Evolutionary conservation across 2,329 filamentous ascomycete species (phyloP).

Genomic region (Didymella sp.): DNA sequence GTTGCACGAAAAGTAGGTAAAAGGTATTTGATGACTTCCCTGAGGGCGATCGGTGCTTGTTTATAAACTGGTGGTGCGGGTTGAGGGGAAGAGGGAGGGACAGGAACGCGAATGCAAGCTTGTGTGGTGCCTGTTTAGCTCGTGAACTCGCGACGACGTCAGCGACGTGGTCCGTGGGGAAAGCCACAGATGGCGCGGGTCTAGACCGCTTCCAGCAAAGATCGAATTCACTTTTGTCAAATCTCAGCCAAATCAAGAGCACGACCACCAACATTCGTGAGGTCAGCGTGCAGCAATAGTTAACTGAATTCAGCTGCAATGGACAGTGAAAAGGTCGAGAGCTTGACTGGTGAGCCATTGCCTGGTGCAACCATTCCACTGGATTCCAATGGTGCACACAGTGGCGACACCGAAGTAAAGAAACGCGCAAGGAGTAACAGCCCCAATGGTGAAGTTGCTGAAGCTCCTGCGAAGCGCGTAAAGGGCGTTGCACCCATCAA

Average conservation of each 20-base stretch:
- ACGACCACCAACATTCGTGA: slow-evolving; percentile 9
- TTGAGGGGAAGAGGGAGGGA: slow-evolving; percentile 26
- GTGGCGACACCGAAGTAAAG: slow-evolving; percentile 37
- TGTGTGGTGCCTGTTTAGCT: slow-evolving; percentile 36
- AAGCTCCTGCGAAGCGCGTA: slow-evolving; percentile 39
- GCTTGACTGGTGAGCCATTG: slow-evolving; percentile 17
- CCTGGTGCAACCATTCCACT: slow-evolving; percentile 21
- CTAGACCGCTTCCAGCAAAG: slow-evolving; percentile 29
- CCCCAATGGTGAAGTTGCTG: slow-evolving; percentile 44
- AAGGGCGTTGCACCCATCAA: slow-evolving; percentile 74
- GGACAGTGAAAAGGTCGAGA: slow-evolving; percentile 23
- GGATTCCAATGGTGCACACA: slow-evolving; percentile 28
- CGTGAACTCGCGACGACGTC: slow-evolving; percentile 25
- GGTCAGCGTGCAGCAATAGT: slow-evolving; percentile 13
- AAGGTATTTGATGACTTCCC: slow-evolving; percentile 2
- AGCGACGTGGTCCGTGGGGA: neutral
- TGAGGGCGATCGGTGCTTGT: slow-evolving; percentile 14
- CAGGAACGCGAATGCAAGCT: slow-evolving; percentile 28
- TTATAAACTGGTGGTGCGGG: slow-evolving; percentile 20
- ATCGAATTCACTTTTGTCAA: slow-evolving; percentile 14
- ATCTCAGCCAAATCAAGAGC: slow-evolving; percentile 5
- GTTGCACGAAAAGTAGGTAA: slow-evolving; percentile 19
- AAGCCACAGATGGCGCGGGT: slow-evolving; percentile 23
- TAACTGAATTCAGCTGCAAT: slow-evolving; percentile 15
- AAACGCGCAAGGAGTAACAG: slow-evolving; percentile 42